phyloP scores from a whole-genome alignment of 192 early-diverging fungal genomes.

The Backusella circina region DNA sequence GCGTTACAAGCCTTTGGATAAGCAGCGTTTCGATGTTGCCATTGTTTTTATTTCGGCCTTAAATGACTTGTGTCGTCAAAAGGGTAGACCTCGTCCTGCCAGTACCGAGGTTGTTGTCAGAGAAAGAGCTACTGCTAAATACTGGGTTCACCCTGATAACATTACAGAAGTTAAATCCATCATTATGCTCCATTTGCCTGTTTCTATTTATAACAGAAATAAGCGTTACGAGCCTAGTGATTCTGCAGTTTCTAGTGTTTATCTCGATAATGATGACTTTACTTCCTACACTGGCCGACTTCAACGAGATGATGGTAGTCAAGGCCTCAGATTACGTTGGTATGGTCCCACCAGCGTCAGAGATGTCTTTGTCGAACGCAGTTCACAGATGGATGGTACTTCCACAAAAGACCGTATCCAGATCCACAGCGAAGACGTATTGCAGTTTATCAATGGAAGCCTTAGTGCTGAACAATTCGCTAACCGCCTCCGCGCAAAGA shows the following conservation, averaged over 20 bases:
- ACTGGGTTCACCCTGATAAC: conserved; percentile 39
- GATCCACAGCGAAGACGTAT: conserved; percentile 15
- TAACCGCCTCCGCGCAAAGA: conserved; percentile 57
- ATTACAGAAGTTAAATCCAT: conserved; percentile 37
- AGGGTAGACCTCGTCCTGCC: conserved; percentile 24
- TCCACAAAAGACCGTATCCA: conserved; percentile 29
- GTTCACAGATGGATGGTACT: conserved; percentile 24
- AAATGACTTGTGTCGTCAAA: conserved; percentile 64
- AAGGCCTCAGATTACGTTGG: conserved; percentile 31
- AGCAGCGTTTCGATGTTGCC: conserved; percentile 85
- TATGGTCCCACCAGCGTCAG: conserved; percentile 19
- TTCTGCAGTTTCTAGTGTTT: conserved; percentile 31
- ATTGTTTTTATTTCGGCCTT: conserved; percentile 83
- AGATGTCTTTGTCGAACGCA: conserved; percentile 28
- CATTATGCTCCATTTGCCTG: conserved; percentile 36
- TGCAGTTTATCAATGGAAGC: conserved; percentile 11
- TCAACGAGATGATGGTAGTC: conserved; percentile 31
- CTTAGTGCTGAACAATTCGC: conserved; percentile 50
- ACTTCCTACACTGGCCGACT: conserved; percentile 29
- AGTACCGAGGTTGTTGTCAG: conserved; percentile 37
- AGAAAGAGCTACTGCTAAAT: conserved; percentile 72
- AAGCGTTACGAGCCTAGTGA: conserved; percentile 43
- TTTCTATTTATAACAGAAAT: conserved; percentile 41
- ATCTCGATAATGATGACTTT: conserved; percentile 30
- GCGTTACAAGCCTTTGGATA: conserved; percentile 75